A percentile compares a stretch with the other conserved stretches of the same genome.
Evolutionary conservation across 2,329 filamentous ascomycete species (phyloP).

Genomic region (Fusarium liriodendri): DNA sequence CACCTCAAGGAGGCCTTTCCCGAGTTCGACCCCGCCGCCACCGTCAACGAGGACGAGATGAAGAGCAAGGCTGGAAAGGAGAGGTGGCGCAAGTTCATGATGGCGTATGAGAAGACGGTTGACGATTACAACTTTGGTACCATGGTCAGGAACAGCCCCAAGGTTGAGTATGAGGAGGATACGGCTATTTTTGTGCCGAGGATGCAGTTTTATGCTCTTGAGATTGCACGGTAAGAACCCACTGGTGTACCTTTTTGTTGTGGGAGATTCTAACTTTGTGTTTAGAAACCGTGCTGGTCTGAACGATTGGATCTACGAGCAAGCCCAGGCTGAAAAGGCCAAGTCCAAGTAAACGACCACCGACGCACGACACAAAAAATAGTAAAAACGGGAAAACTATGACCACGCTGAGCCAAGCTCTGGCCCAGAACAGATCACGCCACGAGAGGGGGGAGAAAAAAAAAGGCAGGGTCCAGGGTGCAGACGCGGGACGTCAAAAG

Average conservation of each 20-base stretch:
- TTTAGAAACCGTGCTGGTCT: slow-evolving; percentile 85
- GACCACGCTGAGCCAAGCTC: slow-evolving; percentile 10
- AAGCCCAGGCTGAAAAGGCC: slow-evolving; percentile 71
- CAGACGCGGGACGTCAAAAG: background rate
- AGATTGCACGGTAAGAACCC: slow-evolving; percentile 56
- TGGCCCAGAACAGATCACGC: slow-evolving; percentile 3
- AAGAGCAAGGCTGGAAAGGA: slow-evolving; percentile 98
- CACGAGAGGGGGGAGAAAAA: background rate
- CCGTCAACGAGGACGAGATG: slow-evolving; percentile 92
- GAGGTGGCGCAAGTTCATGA: slow-evolving; percentile 94
- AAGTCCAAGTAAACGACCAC: slow-evolving; percentile 38
- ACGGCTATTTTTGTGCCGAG: slow-evolving; percentile 85
- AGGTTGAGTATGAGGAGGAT: slow-evolving; percentile 86
- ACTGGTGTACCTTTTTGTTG: rapidly evolving
- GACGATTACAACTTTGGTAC: slow-evolving; percentile 99
- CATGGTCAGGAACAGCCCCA: slow-evolving; percentile 83
- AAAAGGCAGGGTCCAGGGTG: background rate
- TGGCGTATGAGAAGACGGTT: slow-evolving; percentile 92
- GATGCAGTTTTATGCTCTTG: slow-evolving; percentile 67
- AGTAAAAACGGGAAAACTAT: slow-evolving; percentile 8
- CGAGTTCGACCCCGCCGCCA: slow-evolving; percentile 85
- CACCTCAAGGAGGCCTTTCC: slow-evolving; percentile 91
- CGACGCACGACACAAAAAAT: background rate
- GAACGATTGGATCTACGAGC: slow-evolving; percentile 98
- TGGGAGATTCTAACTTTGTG: slow-evolving; percentile 45